Evolutionary conservation across 495 filamentous ascomycete genomes (phyloP), one percentile per base, ranked within the genome.

Genomic region (Lophiostoma macrostomum): DNA sequence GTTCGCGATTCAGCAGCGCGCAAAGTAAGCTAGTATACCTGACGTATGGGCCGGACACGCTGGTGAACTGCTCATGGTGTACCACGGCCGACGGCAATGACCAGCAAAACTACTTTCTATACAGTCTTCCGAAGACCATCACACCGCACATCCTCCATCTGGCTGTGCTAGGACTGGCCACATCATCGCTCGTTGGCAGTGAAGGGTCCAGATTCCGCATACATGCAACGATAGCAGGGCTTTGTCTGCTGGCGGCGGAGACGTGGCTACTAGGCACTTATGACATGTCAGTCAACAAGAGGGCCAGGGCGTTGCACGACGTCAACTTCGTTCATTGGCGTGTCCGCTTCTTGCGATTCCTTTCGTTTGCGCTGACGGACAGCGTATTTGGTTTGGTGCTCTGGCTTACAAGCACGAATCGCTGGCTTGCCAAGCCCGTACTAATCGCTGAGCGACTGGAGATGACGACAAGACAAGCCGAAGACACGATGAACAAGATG

Each of bases 41-140:
- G 32, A 82, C 83, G 27, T 90, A 79, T 72, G 93, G 93, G 16
- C 86, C 89, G 0, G 75, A 81, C 18, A 76, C 80, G 3, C 58
- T 98, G 1, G 73, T 80, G 14, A 70, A 77, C 29, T 98, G 93
- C 67, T 79, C 80, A 45, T 96, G 90, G 73, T 96, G 93, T 78
- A 27, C 32, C 10, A 43, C 40, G 6, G 68, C 84, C 11, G 88
- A 90, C 51, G 48, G 40, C 27, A 80, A 88, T 22, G 74, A 88
- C 19, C 72, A 81, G 11, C 72, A 73, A 30, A 82, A 76, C 14
- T 96, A 89, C 69, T 74, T 95, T 30, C 79, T 86, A 63, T 96
- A 93, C 73, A 84, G 87, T 30, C 69, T 95, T 0, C 91, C 93
- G 0, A 69, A 80, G 8, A 70, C 94, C 18, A 63, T 90, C 4